Conservation (phyloP, 768 basidiomycete genomes). For the Hortiboletus campestris region DNA sequence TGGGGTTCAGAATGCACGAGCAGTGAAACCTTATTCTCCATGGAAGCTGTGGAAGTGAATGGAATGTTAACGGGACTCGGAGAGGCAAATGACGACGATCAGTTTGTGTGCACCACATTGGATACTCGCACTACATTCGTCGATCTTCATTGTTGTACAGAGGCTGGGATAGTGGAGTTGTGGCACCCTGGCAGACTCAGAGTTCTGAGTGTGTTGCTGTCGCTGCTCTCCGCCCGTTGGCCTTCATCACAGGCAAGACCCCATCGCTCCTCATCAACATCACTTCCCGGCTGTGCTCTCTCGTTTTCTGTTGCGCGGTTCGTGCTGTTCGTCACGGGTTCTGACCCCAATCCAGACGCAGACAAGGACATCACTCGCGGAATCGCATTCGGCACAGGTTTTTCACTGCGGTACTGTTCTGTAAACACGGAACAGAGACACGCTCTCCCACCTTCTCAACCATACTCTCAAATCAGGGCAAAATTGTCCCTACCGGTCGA, state of each 20-base stretch:
- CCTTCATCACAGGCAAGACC: conserved; percentile 10
- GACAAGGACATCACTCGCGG: conserved; percentile 67
- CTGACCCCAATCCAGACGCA: conserved; percentile 76
- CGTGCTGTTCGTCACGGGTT: conserved; percentile 69
- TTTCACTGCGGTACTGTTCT: conserved; percentile 56
- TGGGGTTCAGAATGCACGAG: conserved; percentile 38
- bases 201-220: conserved; percentile 50
- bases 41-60: conserved; percentile 54
- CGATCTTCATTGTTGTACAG: conserved; percentile 49
- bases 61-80: conserved; percentile 49
- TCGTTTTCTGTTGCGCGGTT: conserved; percentile 60
- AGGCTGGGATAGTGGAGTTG: conserved; percentile 61
- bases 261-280: conserved; percentile 29
- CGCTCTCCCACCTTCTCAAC: conserved; percentile 18
- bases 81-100: conserved; percentile 46
- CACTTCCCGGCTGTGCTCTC: conserved; percentile 55
- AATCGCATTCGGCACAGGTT: conserved; percentile 53
- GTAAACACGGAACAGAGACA: conserved; percentile 28
- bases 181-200: conserved; percentile 63
- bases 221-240: conserved; percentile 31
- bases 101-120: conserved; percentile 38
- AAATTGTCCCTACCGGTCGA: conserved; percentile 56
- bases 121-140: conserved; percentile 43
- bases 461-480: conserved; percentile 46
- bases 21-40: conserved; percentile 52